Conservation (phyloP, 306 rosid genomes). For the Prosopis cineraria region DNA sequence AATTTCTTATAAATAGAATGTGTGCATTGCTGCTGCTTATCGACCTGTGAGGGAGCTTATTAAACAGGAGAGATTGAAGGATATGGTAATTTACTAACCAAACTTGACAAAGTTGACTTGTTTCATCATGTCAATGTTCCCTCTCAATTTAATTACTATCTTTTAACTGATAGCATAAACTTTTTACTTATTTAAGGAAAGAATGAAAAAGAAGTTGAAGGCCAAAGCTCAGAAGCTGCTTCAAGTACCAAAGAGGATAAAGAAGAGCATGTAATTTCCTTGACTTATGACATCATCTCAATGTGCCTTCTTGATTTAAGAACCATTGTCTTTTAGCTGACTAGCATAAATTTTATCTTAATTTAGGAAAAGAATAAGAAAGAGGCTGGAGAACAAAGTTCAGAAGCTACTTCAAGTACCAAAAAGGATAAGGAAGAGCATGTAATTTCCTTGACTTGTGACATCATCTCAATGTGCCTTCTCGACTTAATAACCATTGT, state of each 20-base stretch:
- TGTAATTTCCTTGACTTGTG: constrained; percentile 36
- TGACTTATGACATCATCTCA: not conserved
- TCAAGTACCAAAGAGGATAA: not conserved
- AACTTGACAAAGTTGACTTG: not conserved
- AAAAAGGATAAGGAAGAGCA: constrained; percentile 60
- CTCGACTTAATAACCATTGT: not conserved
- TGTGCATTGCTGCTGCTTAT: not conserved
- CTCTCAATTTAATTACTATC: not conserved
- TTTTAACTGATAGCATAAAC: not conserved
- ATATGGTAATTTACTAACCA: not conserved
- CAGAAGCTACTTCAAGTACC: constrained; percentile 49
- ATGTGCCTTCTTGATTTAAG: not conserved
- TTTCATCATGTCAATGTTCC: not conserved
- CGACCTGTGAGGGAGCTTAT: not conserved
- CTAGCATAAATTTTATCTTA: constrained; percentile 16
- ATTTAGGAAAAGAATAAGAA: constrained; percentile 72
- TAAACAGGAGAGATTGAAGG: not conserved
- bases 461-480: not conserved
- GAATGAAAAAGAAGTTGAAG: not conserved
- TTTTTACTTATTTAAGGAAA: not conserved
- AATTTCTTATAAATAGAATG: not conserved
- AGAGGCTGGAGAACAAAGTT: constrained; percentile 53
- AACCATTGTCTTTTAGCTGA: not conserved
- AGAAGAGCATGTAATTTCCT: not conserved
- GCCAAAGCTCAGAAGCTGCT: not conserved